Evolutionary conservation across 1,284 basidiomycete species (phyloP), one percentile per base, ranked within the genome.

Genomic region (Leccinum solheimii): DNA sequence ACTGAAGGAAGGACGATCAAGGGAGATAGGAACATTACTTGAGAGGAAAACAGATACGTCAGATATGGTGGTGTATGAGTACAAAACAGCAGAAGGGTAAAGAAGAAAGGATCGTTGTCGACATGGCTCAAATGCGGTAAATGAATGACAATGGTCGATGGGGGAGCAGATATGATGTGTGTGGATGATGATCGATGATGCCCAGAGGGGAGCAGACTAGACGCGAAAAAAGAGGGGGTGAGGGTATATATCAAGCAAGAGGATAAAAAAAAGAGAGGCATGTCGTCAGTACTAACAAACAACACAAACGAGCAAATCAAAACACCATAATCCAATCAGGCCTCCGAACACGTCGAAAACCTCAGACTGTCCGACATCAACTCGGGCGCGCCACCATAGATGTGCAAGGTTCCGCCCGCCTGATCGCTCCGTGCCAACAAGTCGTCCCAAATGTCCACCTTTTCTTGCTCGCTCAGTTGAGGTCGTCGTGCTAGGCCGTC

Each of bases 371-470:
- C 82, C 54, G 81, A 83, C 67, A 81, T 68, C 55, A 83, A 74
- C 30, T 73, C 75, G 23, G 48, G 48, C 7, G 66, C 67, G 5
- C 62, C 75, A 23, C 72, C 69, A 6, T 80, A 78, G 5, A 88
- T 67, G 68, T 86, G 87, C 59, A 91, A 69, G 58, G 89, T 91
- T 56, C 88, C 89, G 3, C 88, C 88, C 2, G 89, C 88, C 57
- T 73, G 72, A 51, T 80, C 86, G 68, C 88, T 90, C 65, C 81
- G 78, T 70, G 83, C 80, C 62, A 91, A 73, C 60, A 91, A 68
- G 62, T 86, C 86, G 63, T 88, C 80, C 89, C 89, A 91, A 66
- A 82, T 83, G 9, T 82, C 84, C 8, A 82, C 80, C 76, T 91
- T 91, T 76, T 91, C 87, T 68, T 81, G 74, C 68, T 90, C 87